phyloP scores from a whole-genome alignment of 805 yeast species.

The Ogataea thermomethanolica region DNA sequence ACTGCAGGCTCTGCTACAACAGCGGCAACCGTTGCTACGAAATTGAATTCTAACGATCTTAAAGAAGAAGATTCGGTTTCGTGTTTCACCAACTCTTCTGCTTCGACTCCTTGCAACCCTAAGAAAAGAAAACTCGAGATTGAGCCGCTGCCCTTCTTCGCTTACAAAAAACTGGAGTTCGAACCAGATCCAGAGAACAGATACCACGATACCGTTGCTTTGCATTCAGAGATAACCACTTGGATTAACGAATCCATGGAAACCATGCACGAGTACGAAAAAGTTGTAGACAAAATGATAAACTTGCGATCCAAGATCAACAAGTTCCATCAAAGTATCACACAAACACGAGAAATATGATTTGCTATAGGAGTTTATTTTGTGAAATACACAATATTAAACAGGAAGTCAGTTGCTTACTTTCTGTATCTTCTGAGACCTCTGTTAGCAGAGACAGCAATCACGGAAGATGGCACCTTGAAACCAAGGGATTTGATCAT shows the following conservation, averaged over 20 bases:
- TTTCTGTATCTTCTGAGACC: slow-evolving; percentile 83
- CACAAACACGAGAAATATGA: not conserved
- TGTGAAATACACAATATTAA: slow-evolving; percentile 15
- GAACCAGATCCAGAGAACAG: not conserved
- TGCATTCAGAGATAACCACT: slow-evolving; percentile 12
- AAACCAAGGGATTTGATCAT: slow-evolving; percentile 92
- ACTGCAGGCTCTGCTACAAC: slow-evolving; percentile 19
- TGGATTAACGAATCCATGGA: slow-evolving; percentile 40
- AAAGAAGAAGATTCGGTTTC: slow-evolving; percentile 17
- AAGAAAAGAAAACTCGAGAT: slow-evolving; percentile 12
- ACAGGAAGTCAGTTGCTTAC: slow-evolving; percentile 43
- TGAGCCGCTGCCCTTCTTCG: slow-evolving; percentile 11
- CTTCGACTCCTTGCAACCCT: slow-evolving; percentile 21
- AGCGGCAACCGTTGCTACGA: slow-evolving; percentile 15
- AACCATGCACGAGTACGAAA: slow-evolving; percentile 33
- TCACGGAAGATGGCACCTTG: slow-evolving; percentile 81
- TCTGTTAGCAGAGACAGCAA: slow-evolving; percentile 85
- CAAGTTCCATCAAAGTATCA: slow-evolving; percentile 7
- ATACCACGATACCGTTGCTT: not conserved
- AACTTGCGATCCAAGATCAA: slow-evolving; percentile 36
- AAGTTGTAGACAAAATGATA: slow-evolving; percentile 34
- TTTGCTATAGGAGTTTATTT: slow-evolving; percentile 10
- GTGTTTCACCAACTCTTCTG: slow-evolving; percentile 19
- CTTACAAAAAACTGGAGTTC: not conserved
- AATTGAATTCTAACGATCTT: slow-evolving; percentile 14